Evolutionary conservation across 805 yeast genomes (phyloP).

Genomic region (Hanseniaspora guilliermondii): DNA sequence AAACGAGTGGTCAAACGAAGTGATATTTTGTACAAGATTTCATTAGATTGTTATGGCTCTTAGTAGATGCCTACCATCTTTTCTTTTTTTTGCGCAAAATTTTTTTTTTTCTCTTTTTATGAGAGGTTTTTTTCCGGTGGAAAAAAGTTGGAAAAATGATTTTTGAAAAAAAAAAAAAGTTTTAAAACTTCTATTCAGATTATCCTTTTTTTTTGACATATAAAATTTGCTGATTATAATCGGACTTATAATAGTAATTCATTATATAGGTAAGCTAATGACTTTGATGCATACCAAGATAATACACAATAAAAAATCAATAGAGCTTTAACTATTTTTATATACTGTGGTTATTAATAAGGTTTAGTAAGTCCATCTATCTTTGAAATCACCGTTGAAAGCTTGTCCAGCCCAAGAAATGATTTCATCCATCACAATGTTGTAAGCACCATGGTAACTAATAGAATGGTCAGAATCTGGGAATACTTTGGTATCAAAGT

Average conservation of each 20-base stretch:
- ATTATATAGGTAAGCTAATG: too few relatives aligned
- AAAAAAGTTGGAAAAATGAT: not conserved
- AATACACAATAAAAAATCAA: not conserved
- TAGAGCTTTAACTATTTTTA: not conserved
- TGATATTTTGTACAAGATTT: too few relatives aligned
- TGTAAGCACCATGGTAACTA: conserved; percentile 57
- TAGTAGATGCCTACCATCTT: too few relatives aligned
- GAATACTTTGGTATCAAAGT: conserved; percentile 66
- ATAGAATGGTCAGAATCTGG: conserved; percentile 74
- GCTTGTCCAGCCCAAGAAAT: conserved; percentile 54
- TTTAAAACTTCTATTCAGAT: not conserved
- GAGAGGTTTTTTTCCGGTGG: not conserved
- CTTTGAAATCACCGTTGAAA: conserved; percentile 37
- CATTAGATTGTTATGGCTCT: too few relatives aligned
- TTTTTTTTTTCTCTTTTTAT: not conserved
- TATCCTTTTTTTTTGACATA: not conserved
- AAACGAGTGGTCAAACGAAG: too few relatives aligned
- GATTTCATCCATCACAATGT: conserved; percentile 56
- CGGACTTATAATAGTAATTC: too few relatives aligned
- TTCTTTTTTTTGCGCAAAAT: not conserved
- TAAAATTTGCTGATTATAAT: not conserved
- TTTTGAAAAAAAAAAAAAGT: not conserved
- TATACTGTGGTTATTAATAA: not conserved
- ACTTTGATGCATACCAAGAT: too few relatives aligned
- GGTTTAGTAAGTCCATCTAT: conserved; percentile 3